Evolutionary conservation across 805 yeast genomes (phyloP).

Genomic region (Hanseniaspora guilliermondii): DNA sequence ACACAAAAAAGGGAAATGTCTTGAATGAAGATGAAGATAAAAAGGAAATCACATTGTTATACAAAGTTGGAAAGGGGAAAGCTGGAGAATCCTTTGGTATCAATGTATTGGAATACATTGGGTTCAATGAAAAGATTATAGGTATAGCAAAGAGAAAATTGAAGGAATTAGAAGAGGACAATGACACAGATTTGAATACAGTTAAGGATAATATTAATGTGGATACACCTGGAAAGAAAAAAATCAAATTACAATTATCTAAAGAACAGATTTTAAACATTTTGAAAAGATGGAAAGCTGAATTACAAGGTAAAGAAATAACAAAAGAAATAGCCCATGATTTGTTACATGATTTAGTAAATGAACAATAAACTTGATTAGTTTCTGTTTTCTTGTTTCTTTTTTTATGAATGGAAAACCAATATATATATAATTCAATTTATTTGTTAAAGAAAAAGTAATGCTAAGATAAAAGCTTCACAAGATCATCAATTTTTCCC

Average conservation of each 20-base stretch:
- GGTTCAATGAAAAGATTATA: slow-evolving; percentile 80
- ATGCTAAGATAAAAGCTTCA: slow-evolving; percentile 13
- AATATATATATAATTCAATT: too few species aligned
- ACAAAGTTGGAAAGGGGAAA: slow-evolving; percentile 92
- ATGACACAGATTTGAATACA: slow-evolving; percentile 36
- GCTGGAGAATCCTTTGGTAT: slow-evolving; percentile 95
- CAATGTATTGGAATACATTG: slow-evolving; percentile 91
- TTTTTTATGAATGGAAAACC: too few species aligned
- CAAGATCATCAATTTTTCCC: slow-evolving; percentile 32
- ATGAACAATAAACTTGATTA: not conserved
- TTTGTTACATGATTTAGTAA: not conserved
- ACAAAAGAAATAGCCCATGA: slow-evolving; percentile 32
- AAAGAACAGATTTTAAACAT: slow-evolving; percentile 19
- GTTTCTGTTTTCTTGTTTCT: not conserved
- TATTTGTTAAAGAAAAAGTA: not conserved
- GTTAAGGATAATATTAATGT: not conserved
- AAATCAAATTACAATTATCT: not conserved
- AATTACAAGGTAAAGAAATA: slow-evolving; percentile 33
- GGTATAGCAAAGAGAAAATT: slow-evolving; percentile 95
- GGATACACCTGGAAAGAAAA: slow-evolving; percentile 14
- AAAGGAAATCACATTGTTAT: slow-evolving; percentile 71
- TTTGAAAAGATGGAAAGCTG: slow-evolving; percentile 42
- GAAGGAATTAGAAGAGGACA: slow-evolving; percentile 58
- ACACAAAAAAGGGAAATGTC: slow-evolving; percentile 41
- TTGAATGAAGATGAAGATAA: slow-evolving; percentile 23